phyloP scores from a whole-genome alignment of 2,329 filamentous ascomycete species.

The Hirsutella thompsonii region DNA sequence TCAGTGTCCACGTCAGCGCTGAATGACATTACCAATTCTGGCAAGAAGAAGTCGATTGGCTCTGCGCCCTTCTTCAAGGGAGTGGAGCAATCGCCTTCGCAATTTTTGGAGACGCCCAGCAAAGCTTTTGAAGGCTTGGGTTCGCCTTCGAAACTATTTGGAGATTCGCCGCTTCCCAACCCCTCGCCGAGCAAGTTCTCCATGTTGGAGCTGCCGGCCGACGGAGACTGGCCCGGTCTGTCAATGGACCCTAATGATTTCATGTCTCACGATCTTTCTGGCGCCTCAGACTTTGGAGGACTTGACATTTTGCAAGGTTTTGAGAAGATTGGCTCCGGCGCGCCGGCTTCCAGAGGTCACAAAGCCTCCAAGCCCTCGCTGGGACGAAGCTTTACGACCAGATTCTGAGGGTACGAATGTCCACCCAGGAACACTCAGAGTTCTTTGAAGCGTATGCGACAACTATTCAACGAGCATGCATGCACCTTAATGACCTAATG shows the following conservation, averaged over 20 bases:
- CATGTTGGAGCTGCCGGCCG: conserved; percentile 20
- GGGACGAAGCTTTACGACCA: conserved; percentile 18
- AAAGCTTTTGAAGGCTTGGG: conserved; percentile 41
- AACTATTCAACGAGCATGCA: neutral
- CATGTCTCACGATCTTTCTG: conserved; percentile 31
- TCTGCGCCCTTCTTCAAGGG: conserved; percentile 38
- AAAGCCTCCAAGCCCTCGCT: conserved; percentile 15
- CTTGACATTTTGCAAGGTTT: conserved; percentile 67
- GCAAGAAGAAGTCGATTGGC: conserved; percentile 35
- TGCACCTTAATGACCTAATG: conserved; percentile 9
- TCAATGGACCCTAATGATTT: conserved; percentile 26
- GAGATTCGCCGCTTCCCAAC: conserved; percentile 19
- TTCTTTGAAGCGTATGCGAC: neutral
- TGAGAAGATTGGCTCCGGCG: conserved; percentile 53
- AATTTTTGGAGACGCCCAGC: conserved; percentile 40
- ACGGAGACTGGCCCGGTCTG: conserved; percentile 25
- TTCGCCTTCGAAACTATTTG: conserved; percentile 40
- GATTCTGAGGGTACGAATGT: conserved; percentile 12
- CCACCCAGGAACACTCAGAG: too few relatives aligned
- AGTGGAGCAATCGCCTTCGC: conserved; percentile 23
- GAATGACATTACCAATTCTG: conserved; percentile 43
- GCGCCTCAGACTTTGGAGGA: conserved; percentile 42
- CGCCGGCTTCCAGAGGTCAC: conserved; percentile 17
- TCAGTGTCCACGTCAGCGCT: conserved; percentile 50
- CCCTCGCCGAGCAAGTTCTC: conserved; percentile 39